These are phyloP conservation scores for Debaryomyces robertsiae DNA, from an alignment of 1,139 yeast species.

Conservation along the genomic window DNA sequence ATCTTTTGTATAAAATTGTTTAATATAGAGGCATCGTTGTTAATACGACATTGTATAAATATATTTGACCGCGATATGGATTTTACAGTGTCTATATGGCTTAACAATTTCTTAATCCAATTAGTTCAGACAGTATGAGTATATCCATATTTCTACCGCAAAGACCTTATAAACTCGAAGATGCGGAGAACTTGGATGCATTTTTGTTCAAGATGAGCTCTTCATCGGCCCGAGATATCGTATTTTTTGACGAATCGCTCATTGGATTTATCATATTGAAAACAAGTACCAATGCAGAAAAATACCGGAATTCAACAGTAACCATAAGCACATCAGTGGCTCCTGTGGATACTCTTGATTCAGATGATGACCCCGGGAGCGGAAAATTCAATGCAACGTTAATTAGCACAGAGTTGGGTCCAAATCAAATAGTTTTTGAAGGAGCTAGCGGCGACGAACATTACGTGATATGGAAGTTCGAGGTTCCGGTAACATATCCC, in stretches of 20 bases:
- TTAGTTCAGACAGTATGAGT: too few species aligned
- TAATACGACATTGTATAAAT: too few species aligned
- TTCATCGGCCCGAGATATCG: constrained; percentile 11
- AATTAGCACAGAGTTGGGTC: constrained; percentile 18
- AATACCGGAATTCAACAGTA: constrained; percentile 16
- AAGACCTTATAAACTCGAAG: constrained; percentile 7
- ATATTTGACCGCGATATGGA: too few species aligned
- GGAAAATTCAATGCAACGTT: constrained; percentile 19
- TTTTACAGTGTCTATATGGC: too few species aligned
- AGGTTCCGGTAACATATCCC: constrained; percentile 41
- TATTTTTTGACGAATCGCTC: constrained; percentile 44
- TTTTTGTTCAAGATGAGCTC: constrained; percentile 9
- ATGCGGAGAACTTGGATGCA: constrained; percentile 7
- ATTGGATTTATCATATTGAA: constrained; percentile 34
- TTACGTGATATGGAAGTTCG: constrained; percentile 36
- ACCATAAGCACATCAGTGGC: constrained; percentile 31
- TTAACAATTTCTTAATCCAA: too few species aligned
- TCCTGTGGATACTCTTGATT: constrained; percentile 28
- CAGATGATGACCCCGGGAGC: constrained; percentile 9
- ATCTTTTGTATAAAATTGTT: too few species aligned
- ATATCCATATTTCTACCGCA: constrained; percentile 13
- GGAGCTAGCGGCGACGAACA: constrained; percentile 13
- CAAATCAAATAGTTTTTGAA: constrained; percentile 17
- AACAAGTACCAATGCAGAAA: constrained; percentile 14
- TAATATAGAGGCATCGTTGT: too few species aligned